Evolutionary conservation across 148 eudicot genomes (phyloP).

Genomic region (Simmondsia chinensis): DNA sequence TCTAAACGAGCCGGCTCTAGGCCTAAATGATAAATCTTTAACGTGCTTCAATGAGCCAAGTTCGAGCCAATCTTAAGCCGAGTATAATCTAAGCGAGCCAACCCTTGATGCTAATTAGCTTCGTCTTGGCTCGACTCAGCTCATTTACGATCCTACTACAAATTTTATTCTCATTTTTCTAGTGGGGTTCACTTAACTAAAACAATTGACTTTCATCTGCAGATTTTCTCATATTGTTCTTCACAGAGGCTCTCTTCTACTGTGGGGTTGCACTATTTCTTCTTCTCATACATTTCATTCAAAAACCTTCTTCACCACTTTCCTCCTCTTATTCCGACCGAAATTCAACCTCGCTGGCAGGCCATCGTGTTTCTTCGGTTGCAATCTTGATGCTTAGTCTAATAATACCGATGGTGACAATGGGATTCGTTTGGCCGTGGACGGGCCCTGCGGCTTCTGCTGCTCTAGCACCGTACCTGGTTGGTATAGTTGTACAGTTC

Average conservation of each 20-base stretch:
- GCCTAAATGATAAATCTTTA: too few species aligned
- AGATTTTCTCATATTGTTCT: conserved; percentile 95
- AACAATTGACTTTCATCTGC: conserved; percentile 24
- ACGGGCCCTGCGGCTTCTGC: conserved; percentile 99
- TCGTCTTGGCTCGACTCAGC: too few species aligned
- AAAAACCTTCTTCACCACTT: conserved; percentile 35
- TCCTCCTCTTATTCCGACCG: conserved; percentile 20
- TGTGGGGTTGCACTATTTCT: conserved; percentile 81
- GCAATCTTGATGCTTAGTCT: conserved; percentile 84
- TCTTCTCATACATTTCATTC: conserved; percentile 49
- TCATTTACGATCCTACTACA: too few species aligned
- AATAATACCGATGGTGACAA: conserved; percentile 82
- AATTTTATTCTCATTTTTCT: too few species aligned
- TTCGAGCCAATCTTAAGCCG: too few species aligned
- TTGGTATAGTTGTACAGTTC: conserved; percentile 90
- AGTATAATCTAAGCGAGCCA: too few species aligned
- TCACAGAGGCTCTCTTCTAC: conserved; percentile 90
- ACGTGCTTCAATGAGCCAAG: too few species aligned
- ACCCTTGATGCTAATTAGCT: too few species aligned
- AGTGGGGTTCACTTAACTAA: too few species aligned
- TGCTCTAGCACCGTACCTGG: conserved; percentile 98
- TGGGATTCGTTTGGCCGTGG: conserved; percentile 99
- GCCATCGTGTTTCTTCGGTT: conserved; percentile 68
- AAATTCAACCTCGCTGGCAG: conserved; percentile 35
- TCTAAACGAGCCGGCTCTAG: too few species aligned